These are phyloP conservation scores for Suillus subalutaceus DNA, from an alignment of 768 basidiomycete genomes.

Conservation along the genomic window DNA sequence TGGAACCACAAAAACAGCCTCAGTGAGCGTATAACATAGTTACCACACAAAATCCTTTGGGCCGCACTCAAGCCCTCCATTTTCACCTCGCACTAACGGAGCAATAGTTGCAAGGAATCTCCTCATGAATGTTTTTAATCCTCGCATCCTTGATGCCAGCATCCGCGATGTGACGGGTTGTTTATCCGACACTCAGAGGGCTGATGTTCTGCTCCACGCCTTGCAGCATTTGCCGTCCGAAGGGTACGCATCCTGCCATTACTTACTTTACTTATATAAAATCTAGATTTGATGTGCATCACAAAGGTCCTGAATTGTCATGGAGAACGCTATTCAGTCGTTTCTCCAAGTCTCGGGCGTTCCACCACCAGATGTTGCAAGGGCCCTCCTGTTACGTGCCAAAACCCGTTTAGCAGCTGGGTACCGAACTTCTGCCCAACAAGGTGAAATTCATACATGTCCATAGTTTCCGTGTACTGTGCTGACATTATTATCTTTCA, in stretches of 20 bases:
- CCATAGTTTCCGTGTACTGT: background rate
- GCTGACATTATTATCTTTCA: slow-evolving; percentile 26
- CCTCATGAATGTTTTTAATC: slow-evolving; percentile 68
- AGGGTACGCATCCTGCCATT: slow-evolving; percentile 45
- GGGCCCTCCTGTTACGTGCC: slow-evolving; percentile 68
- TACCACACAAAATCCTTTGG: background rate
- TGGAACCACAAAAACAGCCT: background rate
- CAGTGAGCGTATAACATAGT: background rate
- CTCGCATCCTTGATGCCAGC: slow-evolving; percentile 76
- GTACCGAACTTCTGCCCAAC: slow-evolving; percentile 61
- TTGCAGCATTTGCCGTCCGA: slow-evolving; percentile 79
- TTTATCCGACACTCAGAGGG: slow-evolving; percentile 67
- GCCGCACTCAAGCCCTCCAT: slow-evolving; percentile 1
- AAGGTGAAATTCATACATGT: slow-evolving; percentile 44
- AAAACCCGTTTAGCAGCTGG: slow-evolving; percentile 65
- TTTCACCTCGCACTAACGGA: background rate
- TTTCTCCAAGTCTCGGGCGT: slow-evolving; percentile 61
- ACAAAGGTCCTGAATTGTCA: slow-evolving; percentile 53
- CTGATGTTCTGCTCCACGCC: slow-evolving; percentile 74
- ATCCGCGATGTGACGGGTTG: slow-evolving; percentile 66
- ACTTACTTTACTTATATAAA: slow-evolving; percentile 27
- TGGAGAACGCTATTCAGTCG: slow-evolving; percentile 79
- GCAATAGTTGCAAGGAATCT: background rate
- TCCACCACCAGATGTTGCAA: slow-evolving; percentile 52
- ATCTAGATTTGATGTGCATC: slow-evolving; percentile 7